Evolutionary conservation across 805 yeast species (phyloP).

Genomic region (Teunomyces stri): DNA sequence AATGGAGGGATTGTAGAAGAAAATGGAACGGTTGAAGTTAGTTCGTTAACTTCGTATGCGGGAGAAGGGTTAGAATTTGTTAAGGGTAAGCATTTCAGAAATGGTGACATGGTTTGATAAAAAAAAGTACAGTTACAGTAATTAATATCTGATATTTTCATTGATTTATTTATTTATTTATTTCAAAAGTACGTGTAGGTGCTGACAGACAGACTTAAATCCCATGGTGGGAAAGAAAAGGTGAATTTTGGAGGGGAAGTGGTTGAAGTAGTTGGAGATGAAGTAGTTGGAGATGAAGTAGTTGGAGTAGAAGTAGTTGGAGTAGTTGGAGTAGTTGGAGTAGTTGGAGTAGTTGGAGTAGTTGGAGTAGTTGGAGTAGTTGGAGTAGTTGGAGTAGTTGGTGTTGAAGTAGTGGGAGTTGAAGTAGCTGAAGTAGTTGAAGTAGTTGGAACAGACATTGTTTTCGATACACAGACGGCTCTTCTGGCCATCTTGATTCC

Average conservation of each 20-base stretch:
- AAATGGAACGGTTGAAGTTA: conserved; percentile 65
- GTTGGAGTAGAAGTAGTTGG: not conserved
- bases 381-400: not conserved
- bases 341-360: not conserved
- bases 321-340: not conserved
- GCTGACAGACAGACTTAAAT: not conserved
- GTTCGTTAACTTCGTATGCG: conserved; percentile 68
- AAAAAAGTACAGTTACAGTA: not conserved
- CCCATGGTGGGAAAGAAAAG: not conserved
- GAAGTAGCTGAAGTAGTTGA: not conserved
- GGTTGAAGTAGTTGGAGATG: no score
- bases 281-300: not conserved
- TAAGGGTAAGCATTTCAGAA: conserved; percentile 42
- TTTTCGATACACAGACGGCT: not conserved
- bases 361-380: not conserved
- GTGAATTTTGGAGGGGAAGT: not conserved
- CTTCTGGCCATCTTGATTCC: not conserved
- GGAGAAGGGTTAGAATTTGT: conserved; percentile 69
- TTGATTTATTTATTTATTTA: not conserved
- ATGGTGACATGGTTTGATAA: conserved; percentile 29
- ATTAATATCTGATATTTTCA: not conserved
- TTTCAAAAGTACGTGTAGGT: not conserved
- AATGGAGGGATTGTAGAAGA: conserved; percentile 65
- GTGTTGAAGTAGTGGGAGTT: not conserved
- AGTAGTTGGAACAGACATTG: not conserved